Conservation (phyloP, 2,329 filamentous ascomycete genomes). For the Fusarium sp. region DNA sequence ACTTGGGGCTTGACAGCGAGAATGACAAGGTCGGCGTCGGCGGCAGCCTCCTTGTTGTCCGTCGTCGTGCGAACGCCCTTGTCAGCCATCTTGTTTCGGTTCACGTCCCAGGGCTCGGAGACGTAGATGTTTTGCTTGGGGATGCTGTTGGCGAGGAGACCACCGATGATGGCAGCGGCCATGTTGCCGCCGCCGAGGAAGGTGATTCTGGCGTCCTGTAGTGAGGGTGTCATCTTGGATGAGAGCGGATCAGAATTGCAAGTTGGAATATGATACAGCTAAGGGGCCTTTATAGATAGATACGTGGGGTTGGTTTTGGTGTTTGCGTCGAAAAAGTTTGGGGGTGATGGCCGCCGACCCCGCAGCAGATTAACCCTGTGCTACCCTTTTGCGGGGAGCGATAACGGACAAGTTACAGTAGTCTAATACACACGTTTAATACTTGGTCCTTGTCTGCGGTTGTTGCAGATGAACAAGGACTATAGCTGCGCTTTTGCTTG, state of each 20-base stretch:
- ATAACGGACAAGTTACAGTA: conserved; percentile 18
- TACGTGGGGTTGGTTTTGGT: conserved; percentile 18
- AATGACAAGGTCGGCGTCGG: conserved; percentile 57
- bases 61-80: conserved; percentile 57
- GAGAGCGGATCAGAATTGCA: background rate
- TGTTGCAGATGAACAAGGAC: no score
- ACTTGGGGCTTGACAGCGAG: conserved; percentile 63
- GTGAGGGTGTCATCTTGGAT: conserved; percentile 40
- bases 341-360: conserved; percentile 20
- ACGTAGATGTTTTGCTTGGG: conserved; percentile 57
- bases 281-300: no score
- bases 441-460: no score
- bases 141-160: conserved; percentile 56
- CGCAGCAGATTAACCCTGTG: conserved; percentile 36
- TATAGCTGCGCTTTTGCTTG: no score
- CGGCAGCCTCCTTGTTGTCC: conserved; percentile 56
- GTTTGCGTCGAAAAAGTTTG: conserved; percentile 31
- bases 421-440: no score
- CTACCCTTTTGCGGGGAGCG: conserved; percentile 22
- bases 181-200: conserved; percentile 61
- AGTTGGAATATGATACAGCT: background rate
- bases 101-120: conserved; percentile 62
- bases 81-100: conserved; percentile 58
- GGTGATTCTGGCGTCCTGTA: conserved; percentile 48
- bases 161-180: conserved; percentile 61